These are phyloP conservation scores for Cicer cuneatum DNA, from an alignment of 306 rosid genomes.

Conservation along the genomic window DNA sequence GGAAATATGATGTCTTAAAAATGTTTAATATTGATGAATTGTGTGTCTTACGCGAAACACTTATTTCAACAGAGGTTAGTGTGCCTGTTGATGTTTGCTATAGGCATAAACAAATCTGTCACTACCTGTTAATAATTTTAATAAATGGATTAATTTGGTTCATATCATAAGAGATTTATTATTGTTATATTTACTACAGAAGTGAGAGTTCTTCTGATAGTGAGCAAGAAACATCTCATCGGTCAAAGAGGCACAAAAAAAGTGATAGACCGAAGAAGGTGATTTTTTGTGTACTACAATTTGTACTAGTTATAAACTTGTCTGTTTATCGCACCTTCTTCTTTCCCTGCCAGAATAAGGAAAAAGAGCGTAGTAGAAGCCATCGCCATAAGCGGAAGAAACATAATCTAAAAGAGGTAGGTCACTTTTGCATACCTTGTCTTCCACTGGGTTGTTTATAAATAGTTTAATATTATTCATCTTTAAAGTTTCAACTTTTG, in stretches of 20 bases:
- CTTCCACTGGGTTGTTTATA: constrained; percentile 16
- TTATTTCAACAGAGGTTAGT: constrained; percentile 7
- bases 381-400: constrained; percentile 67
- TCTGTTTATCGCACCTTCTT: constrained; percentile 13
- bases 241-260: constrained; percentile 83
- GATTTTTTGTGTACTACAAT: constrained; percentile 29
- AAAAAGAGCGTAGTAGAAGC: constrained; percentile 73
- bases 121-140: neutral
- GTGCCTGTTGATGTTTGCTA: neutral
- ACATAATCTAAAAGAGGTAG: constrained; percentile 83
- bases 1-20: neutral
- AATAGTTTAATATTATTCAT: constrained; percentile 11
- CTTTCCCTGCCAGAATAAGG: constrained; percentile 59
- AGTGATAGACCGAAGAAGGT: constrained; percentile 78
- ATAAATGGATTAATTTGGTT: constrained; percentile 30
- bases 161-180: constrained; percentile 5
- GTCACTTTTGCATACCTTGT: constrained; percentile 40
- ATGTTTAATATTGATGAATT: constrained; percentile 2
- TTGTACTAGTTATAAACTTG: constrained; percentile 19
- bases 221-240: constrained; percentile 71
- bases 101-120: neutral
- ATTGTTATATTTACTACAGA: constrained; percentile 41
- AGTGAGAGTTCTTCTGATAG: constrained; percentile 76
- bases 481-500: constrained; percentile 19
- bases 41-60: neutral